A percentile compares a stretch with the other conserved stretches of the same genome.
Evolutionary conservation across 2,329 filamentous ascomycete species (phyloP).

Genomic region (Cryphonectria radicalis): DNA sequence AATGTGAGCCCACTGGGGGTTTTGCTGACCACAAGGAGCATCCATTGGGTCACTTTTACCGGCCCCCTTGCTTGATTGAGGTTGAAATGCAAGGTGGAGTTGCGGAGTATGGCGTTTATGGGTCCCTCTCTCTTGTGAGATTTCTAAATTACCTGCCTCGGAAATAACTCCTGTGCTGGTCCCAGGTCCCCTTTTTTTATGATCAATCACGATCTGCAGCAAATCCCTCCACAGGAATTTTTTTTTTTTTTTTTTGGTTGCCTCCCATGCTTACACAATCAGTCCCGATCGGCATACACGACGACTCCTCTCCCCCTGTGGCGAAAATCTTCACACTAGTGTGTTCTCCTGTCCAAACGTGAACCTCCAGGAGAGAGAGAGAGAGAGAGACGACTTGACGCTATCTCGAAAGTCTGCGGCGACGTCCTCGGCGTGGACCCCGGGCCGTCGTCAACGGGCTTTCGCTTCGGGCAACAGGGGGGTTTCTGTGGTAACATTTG

Average conservation of each 20-base stretch:
- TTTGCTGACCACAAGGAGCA: neutral
- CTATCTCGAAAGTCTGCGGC: neutral
- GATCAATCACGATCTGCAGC: neutral
- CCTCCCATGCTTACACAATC: neutral
- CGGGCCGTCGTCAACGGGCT: neutral
- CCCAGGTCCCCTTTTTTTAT: neutral
- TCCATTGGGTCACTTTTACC: neutral
- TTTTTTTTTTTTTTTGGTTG: neutral
- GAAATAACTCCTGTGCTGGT: neutral
- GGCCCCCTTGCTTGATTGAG: neutral
- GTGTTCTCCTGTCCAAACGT: neutral
- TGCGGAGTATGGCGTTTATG: neutral
- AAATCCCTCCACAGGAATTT: neutral
- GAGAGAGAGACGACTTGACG: neutral
- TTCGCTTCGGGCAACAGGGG: neutral
- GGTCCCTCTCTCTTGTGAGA: neutral
- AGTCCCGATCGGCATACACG: neutral
- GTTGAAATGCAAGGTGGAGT: constrained; percentile 1
- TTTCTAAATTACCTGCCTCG: constrained; percentile 6
- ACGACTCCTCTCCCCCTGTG: neutral
- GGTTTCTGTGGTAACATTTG: neutral
- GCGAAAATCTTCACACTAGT: neutral
- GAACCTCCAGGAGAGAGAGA: too few species aligned
- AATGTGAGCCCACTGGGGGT: neutral
- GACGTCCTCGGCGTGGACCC: neutral